These are phyloP conservation scores for Paradendryphiella salina DNA, from an alignment of 2,329 filamentous ascomycete species.

Conservation along the genomic window DNA sequence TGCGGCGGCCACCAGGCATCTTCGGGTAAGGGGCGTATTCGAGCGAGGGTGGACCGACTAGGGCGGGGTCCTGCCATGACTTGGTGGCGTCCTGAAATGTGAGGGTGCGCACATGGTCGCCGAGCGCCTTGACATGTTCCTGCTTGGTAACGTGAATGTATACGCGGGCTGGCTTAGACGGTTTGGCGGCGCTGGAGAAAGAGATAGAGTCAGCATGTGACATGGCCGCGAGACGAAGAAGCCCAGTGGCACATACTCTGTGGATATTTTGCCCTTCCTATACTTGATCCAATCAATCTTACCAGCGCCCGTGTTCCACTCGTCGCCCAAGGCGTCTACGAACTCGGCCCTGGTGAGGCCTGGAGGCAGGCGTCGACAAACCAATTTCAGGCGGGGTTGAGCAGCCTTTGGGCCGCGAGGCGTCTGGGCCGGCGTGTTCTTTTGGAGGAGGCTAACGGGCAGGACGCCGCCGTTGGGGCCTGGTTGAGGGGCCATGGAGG, in stretches of 20 bases:
- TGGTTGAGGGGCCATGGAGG: slow-evolving; percentile 36
- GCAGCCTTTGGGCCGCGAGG: slow-evolving; percentile 49
- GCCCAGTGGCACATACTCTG: slow-evolving; percentile 64
- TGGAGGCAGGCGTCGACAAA: slow-evolving; percentile 82
- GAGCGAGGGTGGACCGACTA: slow-evolving; percentile 76
- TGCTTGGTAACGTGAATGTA: slow-evolving; percentile 81
- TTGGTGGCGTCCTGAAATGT: slow-evolving; percentile 82
- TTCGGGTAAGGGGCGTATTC: slow-evolving; percentile 86
- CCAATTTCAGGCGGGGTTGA: slow-evolving; percentile 74
- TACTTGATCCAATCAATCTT: slow-evolving; percentile 85
- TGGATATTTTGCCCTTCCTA: slow-evolving; percentile 74
- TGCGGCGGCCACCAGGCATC: slow-evolving; percentile 72
- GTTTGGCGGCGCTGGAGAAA: slow-evolving; percentile 65
- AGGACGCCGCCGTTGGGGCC: slow-evolving; percentile 47
- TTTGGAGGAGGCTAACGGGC: slow-evolving; percentile 45
- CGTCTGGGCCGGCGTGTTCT: slow-evolving; percentile 36
- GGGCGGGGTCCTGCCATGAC: slow-evolving; percentile 69
- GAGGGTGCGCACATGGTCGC: slow-evolving; percentile 68
- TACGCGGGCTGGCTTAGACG: slow-evolving; percentile 76
- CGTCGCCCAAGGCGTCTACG: slow-evolving; percentile 68
- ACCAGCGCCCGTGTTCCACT: slow-evolving; percentile 79
- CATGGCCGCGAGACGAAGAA: neutral
- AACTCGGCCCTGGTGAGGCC: slow-evolving; percentile 82
- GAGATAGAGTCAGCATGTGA: neutral
- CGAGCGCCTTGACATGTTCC: slow-evolving; percentile 67